Evolutionary conservation across 768 basidiomycete genomes (phyloP).

Genomic region (Scleroderma bovista): DNA sequence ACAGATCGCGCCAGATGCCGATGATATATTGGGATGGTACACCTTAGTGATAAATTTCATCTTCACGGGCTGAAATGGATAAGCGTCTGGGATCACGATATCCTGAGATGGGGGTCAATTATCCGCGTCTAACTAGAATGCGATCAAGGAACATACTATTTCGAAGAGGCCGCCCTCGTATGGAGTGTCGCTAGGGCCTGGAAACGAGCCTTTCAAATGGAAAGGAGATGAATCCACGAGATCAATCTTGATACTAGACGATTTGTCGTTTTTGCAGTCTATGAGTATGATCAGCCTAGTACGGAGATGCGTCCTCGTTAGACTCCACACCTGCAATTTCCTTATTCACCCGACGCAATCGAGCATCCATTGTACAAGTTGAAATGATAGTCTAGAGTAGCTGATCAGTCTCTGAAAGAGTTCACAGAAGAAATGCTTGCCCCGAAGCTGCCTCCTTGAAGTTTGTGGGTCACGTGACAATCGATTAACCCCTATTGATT

Average conservation of each 20-base stretch:
- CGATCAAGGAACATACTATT: constrained; percentile 56
- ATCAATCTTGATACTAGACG: constrained; percentile 80
- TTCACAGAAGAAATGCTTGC: background rate
- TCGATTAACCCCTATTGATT: too few species aligned
- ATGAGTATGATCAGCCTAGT: constrained; percentile 9
- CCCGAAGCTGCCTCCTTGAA: too few species aligned
- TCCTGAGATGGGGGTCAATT: constrained; percentile 45
- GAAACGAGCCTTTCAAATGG: constrained; percentile 87
- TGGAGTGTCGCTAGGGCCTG: constrained; percentile 88
- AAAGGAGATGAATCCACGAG: constrained; percentile 87
- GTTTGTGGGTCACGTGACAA: too few species aligned
- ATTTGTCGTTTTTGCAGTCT: constrained; percentile 97
- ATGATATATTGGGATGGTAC: constrained; percentile 94
- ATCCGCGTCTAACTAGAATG: background rate
- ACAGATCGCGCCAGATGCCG: constrained; percentile 92
- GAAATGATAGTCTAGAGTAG: background rate
- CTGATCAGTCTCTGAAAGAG: background rate
- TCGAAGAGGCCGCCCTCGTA: constrained; percentile 90
- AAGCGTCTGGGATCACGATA: constrained; percentile 87
- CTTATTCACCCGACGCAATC: constrained; percentile 87
- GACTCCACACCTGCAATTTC: constrained; percentile 71
- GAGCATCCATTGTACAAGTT: constrained; percentile 64
- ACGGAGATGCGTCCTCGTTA: background rate
- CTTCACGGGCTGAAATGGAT: constrained; percentile 92
- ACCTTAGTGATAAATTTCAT: constrained; percentile 98